Percentiles rank a stretch among this genome's conserved stretches.
These are phyloP conservation scores for Paecilomyces niveus DNA, from an alignment of 2,329 filamentous ascomycete genomes.

Conservation along the genomic window DNA sequence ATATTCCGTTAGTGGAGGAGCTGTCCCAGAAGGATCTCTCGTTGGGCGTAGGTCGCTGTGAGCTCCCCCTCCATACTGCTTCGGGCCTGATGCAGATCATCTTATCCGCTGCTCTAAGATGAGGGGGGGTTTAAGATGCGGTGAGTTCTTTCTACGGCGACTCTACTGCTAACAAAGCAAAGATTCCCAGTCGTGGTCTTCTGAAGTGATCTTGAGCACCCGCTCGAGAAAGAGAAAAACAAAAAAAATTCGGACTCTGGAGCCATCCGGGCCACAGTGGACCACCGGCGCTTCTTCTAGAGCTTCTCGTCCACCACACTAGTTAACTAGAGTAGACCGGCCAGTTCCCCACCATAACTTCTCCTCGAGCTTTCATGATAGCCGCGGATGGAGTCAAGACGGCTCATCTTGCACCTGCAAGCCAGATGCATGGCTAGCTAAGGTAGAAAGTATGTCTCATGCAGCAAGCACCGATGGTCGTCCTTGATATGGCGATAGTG, in stretches of 20 bases:
- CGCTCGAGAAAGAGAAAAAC: not conserved
- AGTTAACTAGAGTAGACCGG: not conserved
- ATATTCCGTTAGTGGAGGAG: conserved; percentile 1
- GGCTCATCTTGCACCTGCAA: not conserved
- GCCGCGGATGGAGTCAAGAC: not conserved
- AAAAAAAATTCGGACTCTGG: not conserved
- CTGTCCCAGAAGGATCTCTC: not conserved
- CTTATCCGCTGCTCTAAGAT: not conserved
- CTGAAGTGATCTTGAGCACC: not conserved
- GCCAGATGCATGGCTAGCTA: not conserved
- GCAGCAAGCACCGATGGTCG: not conserved
- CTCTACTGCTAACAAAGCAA: not conserved
- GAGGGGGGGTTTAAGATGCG: not conserved
- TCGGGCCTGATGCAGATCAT: not conserved
- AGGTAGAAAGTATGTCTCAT: not conserved
- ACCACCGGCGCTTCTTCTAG: not conserved
- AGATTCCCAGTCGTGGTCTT: not conserved
- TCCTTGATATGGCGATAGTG: not conserved
- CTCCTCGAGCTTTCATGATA: not conserved
- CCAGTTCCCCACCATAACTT: not conserved
- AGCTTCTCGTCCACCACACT: not conserved
- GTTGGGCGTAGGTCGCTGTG: not conserved
- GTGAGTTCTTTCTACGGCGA: not conserved
- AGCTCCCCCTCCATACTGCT: not conserved
- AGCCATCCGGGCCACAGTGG: not conserved